Conservation (phyloP, 2,329 filamentous ascomycete genomes). For the Cadophora sp. region DNA sequence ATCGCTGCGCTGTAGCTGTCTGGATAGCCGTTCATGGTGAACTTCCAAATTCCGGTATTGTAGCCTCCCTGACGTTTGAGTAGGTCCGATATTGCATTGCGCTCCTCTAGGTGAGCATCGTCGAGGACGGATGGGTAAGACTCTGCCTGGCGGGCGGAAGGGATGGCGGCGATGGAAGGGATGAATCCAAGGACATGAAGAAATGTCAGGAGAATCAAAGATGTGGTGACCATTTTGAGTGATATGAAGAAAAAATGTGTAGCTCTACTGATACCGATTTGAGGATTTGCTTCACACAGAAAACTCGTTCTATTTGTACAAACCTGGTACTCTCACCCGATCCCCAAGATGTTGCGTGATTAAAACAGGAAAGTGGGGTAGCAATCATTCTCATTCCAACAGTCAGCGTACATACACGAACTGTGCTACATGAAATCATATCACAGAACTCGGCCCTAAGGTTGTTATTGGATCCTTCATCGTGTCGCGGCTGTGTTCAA, state of each 20-base stretch:
- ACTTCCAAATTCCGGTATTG: slow-evolving; percentile 5
- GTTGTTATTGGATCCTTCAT: neutral
- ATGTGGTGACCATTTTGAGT: neutral
- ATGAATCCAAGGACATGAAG: neutral
- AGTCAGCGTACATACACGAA: too few relatives aligned
- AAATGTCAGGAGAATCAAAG: neutral
- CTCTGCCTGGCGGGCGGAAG: neutral
- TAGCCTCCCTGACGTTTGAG: neutral
- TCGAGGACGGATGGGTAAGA: neutral
- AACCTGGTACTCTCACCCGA: too few relatives aligned
- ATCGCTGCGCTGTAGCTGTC: slow-evolving; percentile 1
- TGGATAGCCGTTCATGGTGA: neutral
- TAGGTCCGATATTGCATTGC: neutral
- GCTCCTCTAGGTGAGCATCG: neutral
- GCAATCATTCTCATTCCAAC: too few relatives aligned
- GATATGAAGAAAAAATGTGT: too few relatives aligned
- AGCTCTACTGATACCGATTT: too few relatives aligned
- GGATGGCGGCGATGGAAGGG: neutral
- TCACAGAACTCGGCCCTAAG: neutral
- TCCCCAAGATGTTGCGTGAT: too few relatives aligned
- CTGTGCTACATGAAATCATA: too few relatives aligned
- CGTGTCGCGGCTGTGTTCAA: neutral
- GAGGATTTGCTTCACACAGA: too few relatives aligned
- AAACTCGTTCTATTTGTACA: too few relatives aligned
- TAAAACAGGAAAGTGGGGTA: too few relatives aligned